phyloP scores from a whole-genome alignment of 148 eudicot species.

The Gaultheria prostrata region DNA sequence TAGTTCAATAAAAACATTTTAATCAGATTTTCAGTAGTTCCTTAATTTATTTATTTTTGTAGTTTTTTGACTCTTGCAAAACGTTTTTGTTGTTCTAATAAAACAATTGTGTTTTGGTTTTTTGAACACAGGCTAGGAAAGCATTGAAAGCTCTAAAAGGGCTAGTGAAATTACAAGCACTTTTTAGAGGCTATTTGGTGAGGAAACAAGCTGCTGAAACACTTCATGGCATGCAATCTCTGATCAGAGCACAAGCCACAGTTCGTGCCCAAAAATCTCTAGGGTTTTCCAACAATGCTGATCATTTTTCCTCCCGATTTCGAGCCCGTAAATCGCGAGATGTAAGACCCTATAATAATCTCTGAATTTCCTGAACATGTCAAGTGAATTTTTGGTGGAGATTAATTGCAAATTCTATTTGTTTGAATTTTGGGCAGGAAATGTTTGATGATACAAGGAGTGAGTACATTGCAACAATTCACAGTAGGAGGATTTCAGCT shows the following conservation, averaged over 20 bases:
- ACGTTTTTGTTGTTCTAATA: not conserved
- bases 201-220: conserved; percentile 81
- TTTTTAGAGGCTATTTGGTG: conserved; percentile 74
- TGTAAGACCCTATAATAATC: conserved; percentile 31
- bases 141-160: conserved; percentile 75
- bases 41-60: not conserved
- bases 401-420: not conserved
- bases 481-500: conserved; percentile 69
- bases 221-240: conserved; percentile 72
- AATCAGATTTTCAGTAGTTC: not conserved
- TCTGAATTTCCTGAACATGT: not conserved
- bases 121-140: conserved; percentile 56
- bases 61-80: not conserved
- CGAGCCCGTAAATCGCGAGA: conserved; percentile 34
- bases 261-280: conserved; percentile 54
- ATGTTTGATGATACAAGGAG: conserved; percentile 53
- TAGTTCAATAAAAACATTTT: not conserved
- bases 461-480: conserved; percentile 38
- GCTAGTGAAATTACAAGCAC: conserved; percentile 77
- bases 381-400: not conserved
- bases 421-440: conserved; percentile 37
- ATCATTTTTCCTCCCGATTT: conserved; percentile 20
- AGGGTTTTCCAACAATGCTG: not conserved
- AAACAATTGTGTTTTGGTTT: not conserved
- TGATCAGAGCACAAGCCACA: conserved; percentile 68